Evolutionary conservation across 345 rosid genomes (phyloP), one percentile per base, ranked within the genome.

Genomic region (Raphanus sativus): DNA sequence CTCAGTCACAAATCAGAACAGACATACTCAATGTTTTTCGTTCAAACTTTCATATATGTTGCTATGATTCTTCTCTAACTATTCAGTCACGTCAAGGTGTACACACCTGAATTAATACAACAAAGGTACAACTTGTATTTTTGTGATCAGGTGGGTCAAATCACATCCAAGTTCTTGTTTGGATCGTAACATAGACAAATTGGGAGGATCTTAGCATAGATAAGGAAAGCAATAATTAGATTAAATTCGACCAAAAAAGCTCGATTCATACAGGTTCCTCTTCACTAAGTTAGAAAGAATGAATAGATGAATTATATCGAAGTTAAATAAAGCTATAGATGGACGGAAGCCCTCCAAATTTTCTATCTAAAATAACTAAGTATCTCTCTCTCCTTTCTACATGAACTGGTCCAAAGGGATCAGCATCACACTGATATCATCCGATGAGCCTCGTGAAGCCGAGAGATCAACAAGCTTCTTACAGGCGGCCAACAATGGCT

Each of bases 341-440:
- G 24, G 21, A n/a, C 28, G 38, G 6, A 62, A 73, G 5, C 16
- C 75, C 66, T 74, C 38, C 69, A 61, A 26, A 68, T 62, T 38
- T 38, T 62, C 82, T 55, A 67, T n/a, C 56, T 15, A 50, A n/a
- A 50, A 50, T 42, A 42, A 0, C 52, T 42, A 42, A 42, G n/a
- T 15, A 1, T n/a, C 55, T n/a, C 55, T n/a, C 42, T 15, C 9
- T 67, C 40, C 63, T 21, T 40, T 65, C 76, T 78, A 82, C 7
- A 77, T 66, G 74, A 82, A 85, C 61, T 17, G 64, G 28, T 73
- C 78, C 59, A 94, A 70, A 11, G 83, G 87, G 48, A 94, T 78
- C 40, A 94, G 42, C 88, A 89, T 84, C 8, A 85, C 94, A 62
- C 89, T 94, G 50, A 83, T 86, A 76, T 94, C 98, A 77, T 94